Conservation (phyloP, 345 rosid genomes). For the Aethionema arabicum region DNA sequence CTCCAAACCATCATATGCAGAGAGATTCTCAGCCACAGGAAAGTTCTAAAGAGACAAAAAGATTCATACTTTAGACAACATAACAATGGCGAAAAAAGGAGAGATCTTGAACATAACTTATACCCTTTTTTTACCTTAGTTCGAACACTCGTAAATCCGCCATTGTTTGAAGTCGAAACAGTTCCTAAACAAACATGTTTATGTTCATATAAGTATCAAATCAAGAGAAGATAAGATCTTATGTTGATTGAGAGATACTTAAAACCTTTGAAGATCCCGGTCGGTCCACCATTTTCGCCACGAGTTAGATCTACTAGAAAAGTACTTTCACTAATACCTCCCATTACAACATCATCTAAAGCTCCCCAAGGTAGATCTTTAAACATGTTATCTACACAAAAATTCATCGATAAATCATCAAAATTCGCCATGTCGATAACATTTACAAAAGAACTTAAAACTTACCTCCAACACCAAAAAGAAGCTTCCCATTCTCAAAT, state of each 20-base stretch:
- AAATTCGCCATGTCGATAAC: neutral
- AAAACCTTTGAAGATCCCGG: constrained; percentile 76
- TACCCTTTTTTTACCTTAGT: constrained; percentile 56
- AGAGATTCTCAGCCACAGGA: constrained; percentile 67
- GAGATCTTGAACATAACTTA: constrained; percentile 17
- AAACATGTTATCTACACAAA: constrained; percentile 51
- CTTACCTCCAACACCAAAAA: constrained; percentile 78
- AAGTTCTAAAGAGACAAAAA: constrained; percentile 61
- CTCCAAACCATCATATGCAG: constrained; percentile 91
- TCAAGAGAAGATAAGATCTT: constrained; percentile 2
- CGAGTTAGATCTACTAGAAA: constrained; percentile 60
- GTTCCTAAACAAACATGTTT: constrained; percentile 46
- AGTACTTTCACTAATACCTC: constrained; percentile 87
- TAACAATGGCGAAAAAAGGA: neutral
- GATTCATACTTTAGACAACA: constrained; percentile 8
- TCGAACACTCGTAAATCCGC: constrained; percentile 88
- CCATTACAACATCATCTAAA: constrained; percentile 97
- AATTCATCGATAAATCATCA: neutral
- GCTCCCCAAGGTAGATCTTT: constrained; percentile 95
- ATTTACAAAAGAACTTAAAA: constrained; percentile 11
- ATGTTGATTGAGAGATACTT: constrained; percentile 8
- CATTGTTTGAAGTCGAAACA: constrained; percentile 91
- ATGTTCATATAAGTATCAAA: neutral
- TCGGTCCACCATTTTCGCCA: constrained; percentile 75
- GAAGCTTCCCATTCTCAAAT: constrained; percentile 64